Base-by-base conservation (phyloP, 1,284 basidiomycete species). In the Cryptococcus wingfieldii region DNA sequence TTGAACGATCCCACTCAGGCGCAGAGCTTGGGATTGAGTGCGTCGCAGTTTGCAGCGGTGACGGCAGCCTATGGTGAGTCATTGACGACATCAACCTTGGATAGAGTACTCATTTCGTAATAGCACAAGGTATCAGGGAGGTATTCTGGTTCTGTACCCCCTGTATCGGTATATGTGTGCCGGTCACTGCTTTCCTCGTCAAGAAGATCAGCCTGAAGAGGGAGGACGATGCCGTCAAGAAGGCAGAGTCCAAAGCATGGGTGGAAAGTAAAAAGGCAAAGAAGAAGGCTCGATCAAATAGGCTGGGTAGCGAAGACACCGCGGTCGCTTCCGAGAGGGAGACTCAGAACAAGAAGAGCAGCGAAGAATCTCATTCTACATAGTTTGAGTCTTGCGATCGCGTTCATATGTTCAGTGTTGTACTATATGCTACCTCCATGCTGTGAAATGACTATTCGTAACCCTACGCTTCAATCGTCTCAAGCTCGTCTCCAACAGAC, bases 241-340 rank as follows among this genome's bases (percentile, higher is more conserved):
- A 74, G 60, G 68, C 60, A 9, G 70, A 71, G 52, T 71, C 67
- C 12, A 74, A 76, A 52, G 67, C 67, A 25, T 72, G 74, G 72
- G 54, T 70, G 5, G 65, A 71, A 38, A 63, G 61, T 34, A 69
- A 67, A 50, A 68, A 67, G 48, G 62, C 46, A 5, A 65, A 63
- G 51, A 51, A 56, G 38, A 19, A 48, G 2, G 48, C 27, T 25
- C 31, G 6, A 4, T 38, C 47, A 47, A 54, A 47, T 39, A 49
- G n/a, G 27, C 47, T 52, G 43, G 42, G 54, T 38, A 28, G 39
- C 23, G 38, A 54, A n/a, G 45, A 54, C 18, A 51, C 47, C 18
- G 39, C 16, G 14, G 50, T 18, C 23, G 31, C 31, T 10, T 6
- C 31, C 10, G 28, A 41, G 2, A 50, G 44, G 14, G 42, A 18